Evolutionary conservation across 495 filamentous ascomycete genomes (phyloP), one percentile per base, ranked within the genome.

Genomic region (Ascodesmis nigricans): DNA sequence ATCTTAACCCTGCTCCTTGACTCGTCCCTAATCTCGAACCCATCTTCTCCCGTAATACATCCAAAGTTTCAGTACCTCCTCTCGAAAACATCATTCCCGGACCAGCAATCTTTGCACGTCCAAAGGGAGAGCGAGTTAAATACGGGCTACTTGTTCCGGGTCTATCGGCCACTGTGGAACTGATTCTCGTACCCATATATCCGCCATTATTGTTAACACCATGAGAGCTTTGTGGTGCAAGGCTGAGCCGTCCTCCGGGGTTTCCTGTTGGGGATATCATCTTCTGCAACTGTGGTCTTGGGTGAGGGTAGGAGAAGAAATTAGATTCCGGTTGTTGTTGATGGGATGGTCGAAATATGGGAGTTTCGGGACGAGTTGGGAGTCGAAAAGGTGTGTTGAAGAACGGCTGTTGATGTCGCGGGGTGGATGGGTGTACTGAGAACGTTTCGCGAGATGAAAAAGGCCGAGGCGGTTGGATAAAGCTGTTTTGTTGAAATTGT

Each of bases 71-170:
- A 20, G 31, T 14, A 19, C n/a, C 18, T 16, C 14, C 18, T 31
- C 21, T 18, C 21, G 22, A 22, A 29, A 47, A 49, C 31, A 47
- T 31, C 2, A n/a, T 2, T 2, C 29, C 15, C 15, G 15, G 10
- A 16, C 18, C 18, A 14, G 29, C 6, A 14, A 14, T 17, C 3
- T n/a, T 3, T 11, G 29, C n/a, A 9, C 9, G 29, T n/a, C n/a
- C n/a, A n/a, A n/a, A n/a, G n/a, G n/a, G n/a, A n/a, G n/a, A n/a
- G n/a, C n/a, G n/a, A n/a, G n/a, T n/a, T n/a, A n/a, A n/a, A n/a
- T n/a, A n/a, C n/a, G n/a, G n/a, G n/a, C n/a, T n/a, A n/a, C n/a
- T n/a, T n/a, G n/a, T n/a, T n/a, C n/a, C n/a, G n/a, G n/a, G n/a
- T n/a, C n/a, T n/a, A n/a, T n/a, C n/a, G n/a, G n/a, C n/a, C n/a